Evolutionary conservation across 106 monocot species (phyloP).

Genomic region (Gastrodia elata): DNA sequence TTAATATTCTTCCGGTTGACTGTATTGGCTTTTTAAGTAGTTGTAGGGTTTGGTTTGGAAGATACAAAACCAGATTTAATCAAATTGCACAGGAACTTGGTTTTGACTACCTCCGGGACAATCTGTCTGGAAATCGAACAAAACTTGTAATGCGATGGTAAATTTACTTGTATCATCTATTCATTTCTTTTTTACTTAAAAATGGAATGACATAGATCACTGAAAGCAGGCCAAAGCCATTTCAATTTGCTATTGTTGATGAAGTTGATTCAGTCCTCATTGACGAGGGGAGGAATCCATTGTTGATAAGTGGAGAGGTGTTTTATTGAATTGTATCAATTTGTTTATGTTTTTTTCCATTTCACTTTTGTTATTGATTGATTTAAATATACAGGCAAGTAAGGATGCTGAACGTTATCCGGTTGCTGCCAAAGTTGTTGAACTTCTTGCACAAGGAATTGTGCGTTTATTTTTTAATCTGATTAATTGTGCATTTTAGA

Average conservation of each 20-base stretch:
- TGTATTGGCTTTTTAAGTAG: background rate
- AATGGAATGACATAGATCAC: background rate
- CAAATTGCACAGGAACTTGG: constrained; percentile 69
- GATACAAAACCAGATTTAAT: background rate
- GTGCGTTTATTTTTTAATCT: constrained; percentile 36
- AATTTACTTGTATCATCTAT: background rate
- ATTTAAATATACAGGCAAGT: constrained; percentile 47
- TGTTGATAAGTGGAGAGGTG: constrained; percentile 97
- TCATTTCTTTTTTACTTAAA: background rate
- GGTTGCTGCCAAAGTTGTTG: constrained; percentile 92
- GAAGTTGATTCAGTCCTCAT: constrained; percentile 99
- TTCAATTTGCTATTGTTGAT: constrained; percentile 96
- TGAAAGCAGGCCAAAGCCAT: constrained; percentile 72
- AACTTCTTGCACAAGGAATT: constrained; percentile 64
- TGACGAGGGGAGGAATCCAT: constrained; percentile 97
- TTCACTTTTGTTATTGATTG: constrained; percentile 8
- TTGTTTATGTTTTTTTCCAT: background rate
- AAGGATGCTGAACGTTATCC: constrained; percentile 93
- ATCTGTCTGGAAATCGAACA: constrained; percentile 66
- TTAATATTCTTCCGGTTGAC: background rate
- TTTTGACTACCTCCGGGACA: constrained; percentile 96
- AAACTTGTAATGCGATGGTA: constrained; percentile 99
- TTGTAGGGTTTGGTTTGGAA: background rate
- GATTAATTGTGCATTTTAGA: background rate
- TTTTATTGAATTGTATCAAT: background rate